phyloP scores from a whole-genome alignment of 1,284 basidiomycete species.

The Earliella scabrosa region DNA sequence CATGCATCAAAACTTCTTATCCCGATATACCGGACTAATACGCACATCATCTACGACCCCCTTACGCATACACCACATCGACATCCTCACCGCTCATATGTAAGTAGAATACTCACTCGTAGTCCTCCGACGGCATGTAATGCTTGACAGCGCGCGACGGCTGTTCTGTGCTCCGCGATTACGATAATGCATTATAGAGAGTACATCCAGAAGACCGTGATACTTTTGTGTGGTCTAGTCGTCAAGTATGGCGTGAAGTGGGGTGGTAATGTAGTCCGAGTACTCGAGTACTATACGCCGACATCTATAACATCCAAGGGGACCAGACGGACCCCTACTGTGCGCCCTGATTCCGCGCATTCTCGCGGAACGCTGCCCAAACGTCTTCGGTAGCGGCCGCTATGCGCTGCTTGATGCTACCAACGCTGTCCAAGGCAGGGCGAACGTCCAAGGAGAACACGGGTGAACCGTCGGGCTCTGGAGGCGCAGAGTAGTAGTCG shows the following conservation, averaged over 20 bases:
- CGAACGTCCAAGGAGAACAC: constrained; percentile 93
- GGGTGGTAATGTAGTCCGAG: not conserved
- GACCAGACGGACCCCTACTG: not conserved
- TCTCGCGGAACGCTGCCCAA: constrained; percentile 48
- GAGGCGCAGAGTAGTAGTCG: constrained; percentile 93
- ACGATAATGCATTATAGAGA: constrained; percentile 24
- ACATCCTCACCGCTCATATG: constrained; percentile 20
- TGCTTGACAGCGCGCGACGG: constrained; percentile 8
- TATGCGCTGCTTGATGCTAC: constrained; percentile 74
- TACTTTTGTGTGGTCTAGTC: constrained; percentile 10
- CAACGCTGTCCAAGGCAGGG: constrained; percentile 83
- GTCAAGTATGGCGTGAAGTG: constrained; percentile 3
- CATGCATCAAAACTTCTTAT: constrained; percentile 15
- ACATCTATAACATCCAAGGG: not conserved
- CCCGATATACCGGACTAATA: constrained; percentile 11
- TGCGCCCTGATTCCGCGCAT: constrained; percentile 18
- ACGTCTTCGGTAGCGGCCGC: constrained; percentile 71
- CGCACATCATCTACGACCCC: constrained; percentile 1
- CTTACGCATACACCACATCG: constrained; percentile 1
- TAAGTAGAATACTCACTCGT: constrained; percentile 17
- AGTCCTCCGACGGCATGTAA: constrained; percentile 7
- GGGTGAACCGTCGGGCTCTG: constrained; percentile 85
- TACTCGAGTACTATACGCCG: not conserved
- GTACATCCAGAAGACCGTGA: constrained; percentile 6
- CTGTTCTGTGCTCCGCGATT: not conserved